Evolutionary conservation across 257 asterid genomes (phyloP).

Genomic region (Rehmannia glutinosa): DNA sequence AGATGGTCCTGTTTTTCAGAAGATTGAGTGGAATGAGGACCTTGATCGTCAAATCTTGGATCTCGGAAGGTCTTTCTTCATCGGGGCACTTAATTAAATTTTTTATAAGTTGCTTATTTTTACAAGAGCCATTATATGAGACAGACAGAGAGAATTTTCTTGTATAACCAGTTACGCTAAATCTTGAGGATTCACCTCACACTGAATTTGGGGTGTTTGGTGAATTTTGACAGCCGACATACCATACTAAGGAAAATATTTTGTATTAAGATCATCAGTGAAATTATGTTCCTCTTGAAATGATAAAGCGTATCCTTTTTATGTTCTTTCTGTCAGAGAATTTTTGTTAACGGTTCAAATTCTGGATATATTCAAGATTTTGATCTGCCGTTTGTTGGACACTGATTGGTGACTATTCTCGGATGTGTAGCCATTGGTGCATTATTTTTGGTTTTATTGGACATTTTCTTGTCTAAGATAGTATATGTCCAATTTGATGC

Average conservation of each 20-base stretch:
- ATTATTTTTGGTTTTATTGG: conserved; percentile 2
- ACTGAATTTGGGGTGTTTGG: neutral
- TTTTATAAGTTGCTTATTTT: neutral
- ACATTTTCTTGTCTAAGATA: neutral
- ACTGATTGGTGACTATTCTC: neutral
- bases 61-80: conserved; percentile 59
- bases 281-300: neutral
- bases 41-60: conserved; percentile 38
- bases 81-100: neutral
- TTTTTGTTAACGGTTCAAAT: neutral
- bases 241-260: neutral
- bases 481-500: neutral
- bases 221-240: neutral
- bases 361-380: neutral
- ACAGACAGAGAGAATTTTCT: neutral
- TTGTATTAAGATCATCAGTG: neutral
- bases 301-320: neutral
- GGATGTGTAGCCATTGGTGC: neutral
- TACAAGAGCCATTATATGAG: neutral
- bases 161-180: neutral
- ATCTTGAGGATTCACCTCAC: neutral
- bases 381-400: conserved; percentile 8
- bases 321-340: neutral
- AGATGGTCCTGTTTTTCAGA: conserved; percentile 31
- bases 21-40: conserved; percentile 49